Evolutionary conservation across 306 rosid species (phyloP).

Genomic region (Astragalus membranaceus): DNA sequence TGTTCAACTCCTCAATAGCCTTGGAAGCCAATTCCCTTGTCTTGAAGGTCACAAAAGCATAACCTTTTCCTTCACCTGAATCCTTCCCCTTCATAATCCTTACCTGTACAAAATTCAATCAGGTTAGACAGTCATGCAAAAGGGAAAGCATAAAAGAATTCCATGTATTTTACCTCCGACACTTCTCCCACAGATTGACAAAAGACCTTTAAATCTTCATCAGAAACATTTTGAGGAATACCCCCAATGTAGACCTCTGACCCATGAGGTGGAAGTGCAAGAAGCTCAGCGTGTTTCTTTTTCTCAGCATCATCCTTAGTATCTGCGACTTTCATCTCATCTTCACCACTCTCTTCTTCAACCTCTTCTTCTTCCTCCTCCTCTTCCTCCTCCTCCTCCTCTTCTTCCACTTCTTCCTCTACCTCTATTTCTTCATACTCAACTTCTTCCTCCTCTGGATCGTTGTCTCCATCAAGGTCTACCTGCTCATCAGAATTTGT

Average conservation of each 20-base stretch:
- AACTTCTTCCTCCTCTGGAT: slow-evolving; percentile 60
- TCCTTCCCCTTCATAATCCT: slow-evolving; percentile 66
- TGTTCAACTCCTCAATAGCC: slow-evolving; percentile 58
- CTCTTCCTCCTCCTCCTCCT: slow-evolving; percentile 43
- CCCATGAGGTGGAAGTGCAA: slow-evolving; percentile 77
- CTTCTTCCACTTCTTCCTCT: slow-evolving; percentile 53
- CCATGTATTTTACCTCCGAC: slow-evolving; percentile 38
- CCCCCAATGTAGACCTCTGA: slow-evolving; percentile 72
- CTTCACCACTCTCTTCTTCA: slow-evolving; percentile 12
- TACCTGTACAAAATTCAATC: slow-evolving; percentile 38
- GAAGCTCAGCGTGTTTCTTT: slow-evolving; percentile 57
- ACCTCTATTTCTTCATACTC: slow-evolving; percentile 74
- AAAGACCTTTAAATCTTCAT: slow-evolving; percentile 53
- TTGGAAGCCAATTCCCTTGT: slow-evolving; percentile 59
- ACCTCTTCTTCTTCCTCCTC: slow-evolving; percentile 26
- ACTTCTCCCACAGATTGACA: slow-evolving; percentile 70
- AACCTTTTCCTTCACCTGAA: slow-evolving; percentile 42
- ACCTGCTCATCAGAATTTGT: slow-evolving; percentile 56
- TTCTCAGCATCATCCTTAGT: slow-evolving; percentile 34
- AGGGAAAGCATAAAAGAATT: background rate
- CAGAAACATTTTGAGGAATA: slow-evolving; percentile 47
- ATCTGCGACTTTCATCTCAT: slow-evolving; percentile 26
- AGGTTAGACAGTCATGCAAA: background rate
- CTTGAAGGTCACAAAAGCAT: slow-evolving; percentile 68
- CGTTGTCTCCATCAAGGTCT: slow-evolving; percentile 67